These are phyloP conservation scores for Fusarium clavum DNA, from an alignment of 2,329 filamentous ascomycete genomes.

Conservation along the genomic window DNA sequence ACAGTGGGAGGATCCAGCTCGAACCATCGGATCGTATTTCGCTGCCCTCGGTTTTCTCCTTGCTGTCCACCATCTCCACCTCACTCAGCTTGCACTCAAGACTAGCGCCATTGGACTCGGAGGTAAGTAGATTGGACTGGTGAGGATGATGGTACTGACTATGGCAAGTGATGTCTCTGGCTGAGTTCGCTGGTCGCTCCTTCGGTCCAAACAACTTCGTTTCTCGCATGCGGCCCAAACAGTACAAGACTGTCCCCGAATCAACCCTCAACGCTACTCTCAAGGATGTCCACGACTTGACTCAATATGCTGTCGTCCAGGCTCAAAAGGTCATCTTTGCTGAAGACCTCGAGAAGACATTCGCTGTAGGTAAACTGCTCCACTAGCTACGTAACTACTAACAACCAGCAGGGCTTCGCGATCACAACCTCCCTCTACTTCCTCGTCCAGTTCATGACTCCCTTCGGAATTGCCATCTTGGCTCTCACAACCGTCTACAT, in stretches of 20 bases:
- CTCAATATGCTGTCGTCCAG: slow-evolving; percentile 29
- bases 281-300: slow-evolving; percentile 35
- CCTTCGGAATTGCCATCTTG: slow-evolving; percentile 30
- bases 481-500: slow-evolving; percentile 25
- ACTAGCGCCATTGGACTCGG: slow-evolving; percentile 26
- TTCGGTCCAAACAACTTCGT: slow-evolving; percentile 37
- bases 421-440: slow-evolving; percentile 16
- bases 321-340: slow-evolving; percentile 30
- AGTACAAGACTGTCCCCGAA: slow-evolving; percentile 38
- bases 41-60: slow-evolving; percentile 30
- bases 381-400: background rate
- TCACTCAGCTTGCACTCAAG: slow-evolving; percentile 35
- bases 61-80: slow-evolving; percentile 30
- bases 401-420: slow-evolving; percentile 17
- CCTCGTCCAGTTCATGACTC: slow-evolving; percentile 28
- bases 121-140: background rate
- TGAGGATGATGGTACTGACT: background rate
- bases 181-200: slow-evolving; percentile 31
- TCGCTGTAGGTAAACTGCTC: slow-evolving; percentile 6
- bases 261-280: slow-evolving; percentile 37
- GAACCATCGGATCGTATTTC: slow-evolving; percentile 37
- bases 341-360: slow-evolving; percentile 30
- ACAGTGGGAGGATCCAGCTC: slow-evolving; percentile 40
- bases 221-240: slow-evolving; percentile 30
- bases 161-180: slow-evolving; percentile 14